Conservation (phyloP, 2,329 filamentous ascomycete species). For the Teratosphaeria nubilosa region DNA sequence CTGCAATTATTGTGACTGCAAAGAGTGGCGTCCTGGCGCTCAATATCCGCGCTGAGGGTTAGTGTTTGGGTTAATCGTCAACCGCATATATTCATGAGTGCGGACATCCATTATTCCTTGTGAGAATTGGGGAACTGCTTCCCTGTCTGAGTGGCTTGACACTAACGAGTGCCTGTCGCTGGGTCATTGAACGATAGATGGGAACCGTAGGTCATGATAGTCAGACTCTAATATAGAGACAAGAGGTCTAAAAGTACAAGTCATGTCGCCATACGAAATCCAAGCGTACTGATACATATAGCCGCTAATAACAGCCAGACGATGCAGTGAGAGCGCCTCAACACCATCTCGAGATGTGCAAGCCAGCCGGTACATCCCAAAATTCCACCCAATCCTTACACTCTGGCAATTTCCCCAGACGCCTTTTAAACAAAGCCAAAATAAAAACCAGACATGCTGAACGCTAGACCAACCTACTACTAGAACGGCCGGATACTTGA, state of each 20-base stretch:
- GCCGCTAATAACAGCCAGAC: background rate
- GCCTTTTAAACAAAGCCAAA: too few species aligned
- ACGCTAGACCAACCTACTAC: background rate
- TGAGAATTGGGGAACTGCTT: too few species aligned
- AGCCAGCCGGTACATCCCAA: too few species aligned
- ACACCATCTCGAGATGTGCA: too few species aligned
- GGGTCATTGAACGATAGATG: too few species aligned
- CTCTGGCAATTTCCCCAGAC: background rate
- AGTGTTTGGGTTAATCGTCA: background rate
- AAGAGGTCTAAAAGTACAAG: background rate
- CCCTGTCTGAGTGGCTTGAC: too few species aligned
- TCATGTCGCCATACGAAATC: background rate
- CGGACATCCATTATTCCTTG: too few species aligned
- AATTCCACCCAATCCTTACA: background rate
- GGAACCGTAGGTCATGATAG: too few species aligned
- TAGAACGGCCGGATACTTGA: background rate
- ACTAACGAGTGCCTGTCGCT: too few species aligned
- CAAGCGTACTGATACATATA: background rate
- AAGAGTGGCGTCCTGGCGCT: background rate
- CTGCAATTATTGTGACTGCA: background rate
- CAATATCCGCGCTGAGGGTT: background rate
- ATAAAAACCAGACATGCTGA: background rate
- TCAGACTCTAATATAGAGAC: background rate
- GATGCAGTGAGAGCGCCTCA: background rate
- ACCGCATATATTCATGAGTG: too few species aligned